Evolutionary conservation across 176 grass and related monocot genomes (phyloP), one percentile per base, ranked within the genome.

Genomic region (Avena atlantica): DNA sequence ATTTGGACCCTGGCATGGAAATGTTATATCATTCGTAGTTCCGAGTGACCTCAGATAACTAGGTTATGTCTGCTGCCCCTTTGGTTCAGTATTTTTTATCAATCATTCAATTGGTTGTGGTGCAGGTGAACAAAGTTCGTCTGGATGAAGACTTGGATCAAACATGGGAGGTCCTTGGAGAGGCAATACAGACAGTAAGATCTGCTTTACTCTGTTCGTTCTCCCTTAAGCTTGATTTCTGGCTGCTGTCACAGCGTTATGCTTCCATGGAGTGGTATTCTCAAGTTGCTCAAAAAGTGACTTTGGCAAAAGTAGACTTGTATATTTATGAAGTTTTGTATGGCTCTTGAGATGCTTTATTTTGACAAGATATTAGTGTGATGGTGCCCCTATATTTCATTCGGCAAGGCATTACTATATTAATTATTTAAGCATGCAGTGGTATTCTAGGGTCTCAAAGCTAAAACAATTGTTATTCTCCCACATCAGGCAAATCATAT

Each of bases 141-240:
- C 80, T 99, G 62, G 68, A 70, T 93, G 89, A 96, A 87, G 94
- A 99, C 87, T 85, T 94, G 90, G 94, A 96, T 69, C 85, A 91
- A 62, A 99, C 94, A 49, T 99, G 97, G 94, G 94, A 96, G 78
- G 89, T 99, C 85, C 94, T 99, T 87, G 97, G 87, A 3, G 97
- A 99, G 29, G 91, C 92, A 81, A 93, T 99, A 80, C 97, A 94
- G 86, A 99, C 94, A 31, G 94, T 96, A 92, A 83, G 89, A 59
- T 13, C 9, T 81, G 31, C 63, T 84, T 73, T 88, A 14, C 59
- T 27, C 3, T 85, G 51, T 40, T 74, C 42, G 6, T 68, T 34
- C 13, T n/a, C 16, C n/a, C 69, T 42, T 70, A n/a, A 51, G 42
- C 70, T 45, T 45, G 45, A 11, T 87, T 69, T 87, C 3, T 76